Conservation (phyloP, 768 basidiomycete genomes). For the Piloderma croceum region DNA sequence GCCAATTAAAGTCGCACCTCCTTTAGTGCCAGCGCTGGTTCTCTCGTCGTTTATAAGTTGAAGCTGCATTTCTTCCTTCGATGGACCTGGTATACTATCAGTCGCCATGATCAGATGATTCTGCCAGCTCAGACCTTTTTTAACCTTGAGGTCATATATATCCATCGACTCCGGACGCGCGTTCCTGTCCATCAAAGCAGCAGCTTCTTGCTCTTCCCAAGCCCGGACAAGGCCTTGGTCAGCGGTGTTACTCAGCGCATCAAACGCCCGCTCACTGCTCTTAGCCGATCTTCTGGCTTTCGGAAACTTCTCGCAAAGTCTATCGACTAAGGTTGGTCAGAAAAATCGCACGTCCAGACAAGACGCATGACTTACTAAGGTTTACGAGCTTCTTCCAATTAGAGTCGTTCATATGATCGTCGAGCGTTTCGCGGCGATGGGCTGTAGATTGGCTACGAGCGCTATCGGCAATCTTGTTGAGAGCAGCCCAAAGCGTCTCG, state of each 20-base stretch:
- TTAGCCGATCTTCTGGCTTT: neutral
- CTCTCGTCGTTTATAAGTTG: neutral
- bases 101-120: neutral
- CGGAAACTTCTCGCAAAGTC: neutral
- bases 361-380: neutral
- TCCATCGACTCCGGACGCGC: constrained; percentile 2
- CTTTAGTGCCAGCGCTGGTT: neutral
- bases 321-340: neutral
- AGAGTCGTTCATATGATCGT: constrained; percentile 6
- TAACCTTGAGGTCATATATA: constrained; percentile 3
- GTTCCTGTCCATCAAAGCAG: neutral
- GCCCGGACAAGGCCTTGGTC: neutral
- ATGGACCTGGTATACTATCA: neutral
- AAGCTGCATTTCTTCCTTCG: neutral
- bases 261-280: constrained; percentile 1
- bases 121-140: constrained; percentile 2
- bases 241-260: neutral
- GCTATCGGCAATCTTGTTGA: constrained; percentile 2
- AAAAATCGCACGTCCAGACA: too few relatives aligned
- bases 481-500: constrained; percentile 2
- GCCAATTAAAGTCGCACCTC: constrained; percentile 3
- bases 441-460: constrained; percentile 1
- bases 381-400: constrained; percentile 6
- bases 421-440: constrained; percentile 3
- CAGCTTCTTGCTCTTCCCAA: neutral